Base-by-base conservation (phyloP, 805 yeast genomes). In the Naumovozyma castellii region DNA sequence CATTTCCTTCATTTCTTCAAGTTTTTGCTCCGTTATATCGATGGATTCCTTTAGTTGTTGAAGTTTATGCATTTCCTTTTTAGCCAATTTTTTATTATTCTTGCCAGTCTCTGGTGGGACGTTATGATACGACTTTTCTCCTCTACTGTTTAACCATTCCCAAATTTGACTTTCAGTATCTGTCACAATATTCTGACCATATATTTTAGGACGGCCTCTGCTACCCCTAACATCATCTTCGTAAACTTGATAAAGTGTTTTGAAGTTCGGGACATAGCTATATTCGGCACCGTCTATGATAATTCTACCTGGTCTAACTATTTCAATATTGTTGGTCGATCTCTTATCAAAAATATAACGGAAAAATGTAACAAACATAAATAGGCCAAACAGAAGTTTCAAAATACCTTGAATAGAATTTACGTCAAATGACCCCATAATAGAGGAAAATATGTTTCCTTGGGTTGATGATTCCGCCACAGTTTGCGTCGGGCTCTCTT, bases 71-170 rank as follows among this genome's bases (percentile, higher is more conserved):
- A 29, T 34, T 6, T 43, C 43, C 5, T 41, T 20, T 18, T 31
- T 36, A 17, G 35, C 5, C 5, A 12, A n/a, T 8, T 29, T 13
- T 9, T 9, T 12, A 29, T 29, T 5, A 12, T 6, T 29, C 8
- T 8, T 14, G 5, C 15, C 32, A 29, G 5, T 13, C 14, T 12
- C 15, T 29, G 14, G 14, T 29, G 32, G 14, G 5, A 8, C 13
- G 5, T 16, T 9, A 18, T 32, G 17, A 16, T 30, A 31, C 20
- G 25, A n/a, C 18, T 27, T 15, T 29, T 40, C 40, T 3, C 62
- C 57, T 18, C 73, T 65, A 42, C 64, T 64, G 31, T 69, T 67
- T 34, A 84, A 66, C 94, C 94, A 84, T 34, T 74, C 69, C 92
- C 92, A 84, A 32, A 84, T 54, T 16, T 69, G 68, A n/a, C 69